Conservation (phyloP, 129 eudicot species). For the Centaurea solstitialis region DNA sequence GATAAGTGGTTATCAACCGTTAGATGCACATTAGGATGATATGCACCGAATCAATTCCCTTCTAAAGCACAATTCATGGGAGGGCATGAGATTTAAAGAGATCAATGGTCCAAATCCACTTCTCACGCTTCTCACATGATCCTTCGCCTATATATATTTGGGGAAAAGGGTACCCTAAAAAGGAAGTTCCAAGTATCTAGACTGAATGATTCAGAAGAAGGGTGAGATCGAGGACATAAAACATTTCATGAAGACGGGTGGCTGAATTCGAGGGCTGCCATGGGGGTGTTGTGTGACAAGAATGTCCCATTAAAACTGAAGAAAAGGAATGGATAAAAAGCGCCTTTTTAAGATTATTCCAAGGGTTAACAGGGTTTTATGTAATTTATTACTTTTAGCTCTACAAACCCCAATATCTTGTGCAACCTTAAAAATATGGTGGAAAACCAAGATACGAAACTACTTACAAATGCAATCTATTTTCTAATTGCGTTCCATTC, state of each 20-base stretch:
- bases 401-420: not conserved
- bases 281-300: no score
- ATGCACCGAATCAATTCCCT: no score
- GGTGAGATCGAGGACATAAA: not conserved
- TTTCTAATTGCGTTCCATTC: slow-evolving; percentile 1
- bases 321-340: no score
- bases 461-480: not conserved
- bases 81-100: no score
- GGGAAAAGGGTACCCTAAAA: not conserved
- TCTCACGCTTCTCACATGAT: no score
- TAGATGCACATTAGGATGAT: no score
- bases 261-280: not conserved
- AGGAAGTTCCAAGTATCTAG: not conserved
- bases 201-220: not conserved
- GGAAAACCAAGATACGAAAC: not conserved
- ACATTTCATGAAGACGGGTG: not conserved
- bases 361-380: not conserved
- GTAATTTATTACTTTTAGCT: not conserved
- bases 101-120: no score
- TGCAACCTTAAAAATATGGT: not conserved
- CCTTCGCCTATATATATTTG: not conserved
- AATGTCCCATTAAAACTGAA: no score
- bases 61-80: no score
- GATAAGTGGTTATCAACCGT: no score
- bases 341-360: not conserved